Evolutionary conservation across 2,329 filamentous ascomycete genomes (phyloP).

Genomic region (Fusarium abutilonis): DNA sequence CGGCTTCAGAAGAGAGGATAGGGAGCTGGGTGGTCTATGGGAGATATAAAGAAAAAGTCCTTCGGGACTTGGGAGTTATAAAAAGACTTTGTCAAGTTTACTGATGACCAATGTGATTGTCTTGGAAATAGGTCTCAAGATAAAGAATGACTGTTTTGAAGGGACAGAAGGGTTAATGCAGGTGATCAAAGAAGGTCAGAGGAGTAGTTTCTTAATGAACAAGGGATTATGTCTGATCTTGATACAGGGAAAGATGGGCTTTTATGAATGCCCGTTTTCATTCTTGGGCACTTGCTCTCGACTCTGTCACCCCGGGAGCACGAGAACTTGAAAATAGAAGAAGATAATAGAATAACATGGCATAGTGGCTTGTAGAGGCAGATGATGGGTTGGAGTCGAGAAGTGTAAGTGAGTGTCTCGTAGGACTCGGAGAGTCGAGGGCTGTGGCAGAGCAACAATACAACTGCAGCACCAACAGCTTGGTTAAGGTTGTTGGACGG

Average conservation of each 20-base stretch:
- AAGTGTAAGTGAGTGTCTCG: constrained; percentile 34
- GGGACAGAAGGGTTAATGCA: constrained; percentile 40
- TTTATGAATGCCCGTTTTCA: constrained; percentile 16
- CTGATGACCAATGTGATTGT: constrained; percentile 40
- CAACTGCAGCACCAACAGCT: background rate
- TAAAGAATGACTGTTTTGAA: constrained; percentile 40
- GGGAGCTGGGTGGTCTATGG: constrained; percentile 5
- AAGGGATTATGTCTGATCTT: constrained; percentile 11
- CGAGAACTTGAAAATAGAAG: constrained; percentile 14
- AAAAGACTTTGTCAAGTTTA: constrained; percentile 8
- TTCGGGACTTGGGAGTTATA: constrained; percentile 3
- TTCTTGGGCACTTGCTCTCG: constrained; percentile 12
- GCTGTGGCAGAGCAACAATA: constrained; percentile 24
- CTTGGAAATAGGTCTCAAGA: constrained; percentile 29
- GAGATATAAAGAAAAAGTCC: constrained; percentile 19
- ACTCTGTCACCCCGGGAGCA: constrained; percentile 18
- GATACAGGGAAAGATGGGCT: background rate
- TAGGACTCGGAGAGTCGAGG: constrained; percentile 23
- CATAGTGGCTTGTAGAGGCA: constrained; percentile 33
- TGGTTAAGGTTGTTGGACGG: background rate
- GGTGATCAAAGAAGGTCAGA: constrained; percentile 46
- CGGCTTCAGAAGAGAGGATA: background rate
- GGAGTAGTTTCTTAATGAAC: constrained; percentile 15
- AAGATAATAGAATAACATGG: constrained; percentile 1
- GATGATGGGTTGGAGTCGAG: constrained; percentile 22